These are phyloP conservation scores for Stromatinia cepivora DNA, from an alignment of 2,329 filamentous ascomycete genomes.

Conservation along the genomic window DNA sequence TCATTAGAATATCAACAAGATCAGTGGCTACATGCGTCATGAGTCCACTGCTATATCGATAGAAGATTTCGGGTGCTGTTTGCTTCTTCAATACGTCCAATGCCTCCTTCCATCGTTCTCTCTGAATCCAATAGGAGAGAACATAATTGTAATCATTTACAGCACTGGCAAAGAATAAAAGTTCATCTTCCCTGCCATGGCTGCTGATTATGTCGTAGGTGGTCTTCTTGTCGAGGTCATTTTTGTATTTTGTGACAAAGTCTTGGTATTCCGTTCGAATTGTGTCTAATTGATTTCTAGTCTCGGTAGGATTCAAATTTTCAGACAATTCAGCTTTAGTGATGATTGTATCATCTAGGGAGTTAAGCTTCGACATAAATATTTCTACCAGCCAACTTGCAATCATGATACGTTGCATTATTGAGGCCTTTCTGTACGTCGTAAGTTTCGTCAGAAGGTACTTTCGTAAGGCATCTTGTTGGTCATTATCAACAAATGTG, in stretches of 20 bases:
- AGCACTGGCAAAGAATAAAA: constrained; percentile 85
- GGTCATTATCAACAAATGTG: constrained; percentile 82
- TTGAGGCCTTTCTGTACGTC: constrained; percentile 75
- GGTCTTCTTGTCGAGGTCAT: constrained; percentile 85
- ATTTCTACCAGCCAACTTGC: constrained; percentile 93
- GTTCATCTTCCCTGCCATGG: constrained; percentile 89
- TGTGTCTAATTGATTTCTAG: constrained; percentile 66
- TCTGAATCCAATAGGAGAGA: constrained; percentile 93
- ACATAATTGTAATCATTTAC: constrained; percentile 94
- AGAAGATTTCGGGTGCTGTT: constrained; percentile 89
- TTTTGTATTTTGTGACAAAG: constrained; percentile 81
- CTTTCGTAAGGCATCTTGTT: constrained; percentile 86
- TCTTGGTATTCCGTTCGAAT: constrained; percentile 82
- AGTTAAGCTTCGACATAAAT: constrained; percentile 96
- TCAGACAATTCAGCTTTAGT: constrained; percentile 82
- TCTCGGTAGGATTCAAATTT: constrained; percentile 67
- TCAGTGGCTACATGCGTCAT: constrained; percentile 86
- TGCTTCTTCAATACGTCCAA: constrained; percentile 89
- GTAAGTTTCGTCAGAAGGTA: constrained; percentile 85
- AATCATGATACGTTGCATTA: constrained; percentile 95
- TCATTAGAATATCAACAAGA: constrained; percentile 92
- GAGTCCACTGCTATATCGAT: constrained; percentile 94
- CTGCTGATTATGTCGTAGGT: constrained; percentile 95
- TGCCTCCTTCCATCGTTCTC: constrained; percentile 87
- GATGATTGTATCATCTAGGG: constrained; percentile 88